Conservation (phyloP, 805 yeast genomes). For the Kodamaea restingae region DNA sequence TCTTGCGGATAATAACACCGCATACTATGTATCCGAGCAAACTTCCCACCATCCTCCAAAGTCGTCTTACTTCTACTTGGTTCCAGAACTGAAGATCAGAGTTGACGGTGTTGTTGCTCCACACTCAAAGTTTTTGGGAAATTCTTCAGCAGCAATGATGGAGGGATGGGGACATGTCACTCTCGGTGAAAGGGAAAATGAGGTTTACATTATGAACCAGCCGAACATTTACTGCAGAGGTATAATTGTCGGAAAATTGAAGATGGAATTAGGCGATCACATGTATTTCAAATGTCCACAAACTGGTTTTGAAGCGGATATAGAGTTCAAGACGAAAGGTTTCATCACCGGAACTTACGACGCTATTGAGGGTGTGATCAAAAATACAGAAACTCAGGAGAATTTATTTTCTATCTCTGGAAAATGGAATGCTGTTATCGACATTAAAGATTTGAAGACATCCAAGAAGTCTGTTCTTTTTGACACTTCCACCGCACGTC, state of each 20-base stretch:
- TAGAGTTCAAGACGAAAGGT: constrained; percentile 94
- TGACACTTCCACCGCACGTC: constrained; percentile 49
- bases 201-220: constrained; percentile 80
- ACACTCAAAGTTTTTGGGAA: constrained; percentile 83
- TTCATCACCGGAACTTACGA: constrained; percentile 90
- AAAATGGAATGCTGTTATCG: constrained; percentile 89
- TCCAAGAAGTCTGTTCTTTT: constrained; percentile 41
- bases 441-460: constrained; percentile 49
- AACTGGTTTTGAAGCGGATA: constrained; percentile 62
- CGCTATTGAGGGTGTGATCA: constrained; percentile 73
- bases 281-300: constrained; percentile 66
- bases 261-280: constrained; percentile 90
- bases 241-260: constrained; percentile 83
- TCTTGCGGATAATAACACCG: constrained; percentile 58
- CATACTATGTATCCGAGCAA: constrained; percentile 88
- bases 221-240: constrained; percentile 96
- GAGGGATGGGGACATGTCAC: constrained; percentile 78
- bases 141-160: constrained; percentile 96
- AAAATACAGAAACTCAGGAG: constrained; percentile 45
- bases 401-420: constrained; percentile 68
- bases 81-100: constrained; percentile 76
- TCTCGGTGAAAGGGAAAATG: constrained; percentile 61
- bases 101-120: constrained; percentile 90
- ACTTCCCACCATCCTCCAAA: constrained; percentile 99
- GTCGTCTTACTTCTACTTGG: constrained; percentile 83